phyloP scores from a whole-genome alignment of 2,329 filamentous ascomycete genomes.

The Clonostachys solani region DNA sequence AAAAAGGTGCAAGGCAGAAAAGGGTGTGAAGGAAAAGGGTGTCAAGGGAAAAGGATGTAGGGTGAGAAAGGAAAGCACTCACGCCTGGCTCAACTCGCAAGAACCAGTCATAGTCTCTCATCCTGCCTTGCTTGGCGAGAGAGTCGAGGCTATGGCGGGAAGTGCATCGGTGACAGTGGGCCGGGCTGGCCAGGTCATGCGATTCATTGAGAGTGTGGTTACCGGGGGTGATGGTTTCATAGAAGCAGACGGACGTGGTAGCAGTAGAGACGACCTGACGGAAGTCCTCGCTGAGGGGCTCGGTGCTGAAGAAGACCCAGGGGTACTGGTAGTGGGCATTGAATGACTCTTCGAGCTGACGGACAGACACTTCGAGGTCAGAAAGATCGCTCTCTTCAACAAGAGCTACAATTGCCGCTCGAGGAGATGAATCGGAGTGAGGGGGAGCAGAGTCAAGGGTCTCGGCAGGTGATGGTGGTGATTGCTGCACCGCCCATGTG shows the following conservation, averaged over 20 bases:
- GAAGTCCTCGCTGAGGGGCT: constrained; percentile 74
- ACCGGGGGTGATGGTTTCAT: constrained; percentile 53
- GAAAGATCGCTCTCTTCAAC: constrained; percentile 21
- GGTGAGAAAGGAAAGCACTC: constrained; percentile 17
- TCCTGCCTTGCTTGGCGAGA: constrained; percentile 74
- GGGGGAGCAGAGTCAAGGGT: no score
- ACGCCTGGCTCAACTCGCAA: constrained; percentile 59
- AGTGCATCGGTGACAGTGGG: not conserved
- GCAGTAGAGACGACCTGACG: constrained; percentile 62
- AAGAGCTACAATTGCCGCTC: constrained; percentile 24
- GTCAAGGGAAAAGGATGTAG: no score
- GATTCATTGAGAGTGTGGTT: not conserved
- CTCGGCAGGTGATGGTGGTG: no score
- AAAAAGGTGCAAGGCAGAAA: no score
- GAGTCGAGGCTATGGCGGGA: constrained; percentile 69
- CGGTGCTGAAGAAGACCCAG: constrained; percentile 85
- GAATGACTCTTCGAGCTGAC: constrained; percentile 55
- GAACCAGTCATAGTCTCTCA: constrained; percentile 57
- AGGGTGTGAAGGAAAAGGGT: no score
- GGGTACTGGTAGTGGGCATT: constrained; percentile 81
- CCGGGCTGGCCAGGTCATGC: constrained; percentile 28
- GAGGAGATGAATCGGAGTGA: constrained; percentile 5
- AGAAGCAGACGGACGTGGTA: constrained; percentile 68
- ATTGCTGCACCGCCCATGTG: no score
- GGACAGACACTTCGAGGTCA: constrained; percentile 36